Evolutionary conservation across 2,329 filamentous ascomycete genomes (phyloP), one percentile per base, ranked within the genome.

Genomic region (Fusarium clavum): DNA sequence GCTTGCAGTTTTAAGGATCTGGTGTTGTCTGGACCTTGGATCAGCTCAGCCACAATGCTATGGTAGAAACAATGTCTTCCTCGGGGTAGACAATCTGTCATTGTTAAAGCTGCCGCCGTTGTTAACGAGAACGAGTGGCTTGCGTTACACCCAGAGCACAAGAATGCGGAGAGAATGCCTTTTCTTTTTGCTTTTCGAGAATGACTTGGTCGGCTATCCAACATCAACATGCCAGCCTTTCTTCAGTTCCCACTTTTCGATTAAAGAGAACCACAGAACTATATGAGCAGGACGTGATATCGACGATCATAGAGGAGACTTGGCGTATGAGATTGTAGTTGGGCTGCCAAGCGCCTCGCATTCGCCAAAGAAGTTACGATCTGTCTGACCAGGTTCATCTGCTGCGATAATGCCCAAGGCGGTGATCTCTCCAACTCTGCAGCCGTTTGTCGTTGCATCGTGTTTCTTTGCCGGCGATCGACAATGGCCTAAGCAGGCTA

Each of bases 371-470:
- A 43, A 54, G 27, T 40, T 43, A 18, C 41, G 49, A 52, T 52
- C 24, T n/a, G 43, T 49, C 64, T 46, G 44, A 51, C 32, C 52
- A 49, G 65, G 52, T n/a, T 41, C 52, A 25, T 29, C 43, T 56
- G 29, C 24, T 61, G 51, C 30, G 51, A 65, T 45, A 69, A 55
- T 55, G 54, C 51, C 59, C 24, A 45, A 66, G 38, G 55, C 41
- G 63, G 11, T 40, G 68, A 71, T 71, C 68, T 61, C 64, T 43
- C 47, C 49, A 59, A 54, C 27, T 62, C 38, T 55, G 61, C 27
- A 61, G 61, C 47, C 52, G 55, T 65, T 69, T 49, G 45, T 57
- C 38, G 53, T 67, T 43, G 53, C 57, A 55, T 67, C 49, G 53
- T 53, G 47, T 60, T 43, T 34, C 54, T 53, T 22, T 65, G 46